phyloP scores from a whole-genome alignment of 2,329 filamentous ascomycete species.

The Apiospora aurea region DNA sequence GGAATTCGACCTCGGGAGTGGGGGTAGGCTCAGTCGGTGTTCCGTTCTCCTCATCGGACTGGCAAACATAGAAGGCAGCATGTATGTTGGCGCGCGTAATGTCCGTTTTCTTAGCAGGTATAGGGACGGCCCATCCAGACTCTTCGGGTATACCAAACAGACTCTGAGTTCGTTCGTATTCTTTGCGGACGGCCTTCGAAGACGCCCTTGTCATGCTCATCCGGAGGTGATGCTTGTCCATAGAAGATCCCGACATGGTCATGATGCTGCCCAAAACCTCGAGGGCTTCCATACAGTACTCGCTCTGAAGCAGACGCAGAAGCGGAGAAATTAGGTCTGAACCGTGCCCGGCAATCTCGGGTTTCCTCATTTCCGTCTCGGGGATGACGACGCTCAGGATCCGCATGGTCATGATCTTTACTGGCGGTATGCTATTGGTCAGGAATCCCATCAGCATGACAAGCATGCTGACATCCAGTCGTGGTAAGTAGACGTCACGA shows the following conservation, averaged over 20 bases:
- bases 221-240: constrained; percentile 91
- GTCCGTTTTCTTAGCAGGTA: constrained; percentile 88
- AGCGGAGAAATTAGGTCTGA: constrained; percentile 95
- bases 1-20: constrained; percentile 91
- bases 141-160: constrained; percentile 96
- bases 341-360: constrained; percentile 87
- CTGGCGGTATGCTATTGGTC: constrained; percentile 87
- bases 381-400: constrained; percentile 86
- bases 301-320: constrained; percentile 86
- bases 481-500: constrained; percentile 79
- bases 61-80: constrained; percentile 94
- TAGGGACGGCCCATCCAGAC: constrained; percentile 94
- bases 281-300: constrained; percentile 91
- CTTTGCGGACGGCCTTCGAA: constrained; percentile 85
- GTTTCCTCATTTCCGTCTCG: constrained; percentile 90
- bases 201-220: constrained; percentile 98
- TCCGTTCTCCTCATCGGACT: constrained; percentile 67
- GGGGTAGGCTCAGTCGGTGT: constrained; percentile 65
- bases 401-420: constrained; percentile 92
- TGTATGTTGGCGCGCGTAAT: constrained; percentile 91
- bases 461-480: constrained; percentile 82
- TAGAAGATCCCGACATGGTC: constrained; percentile 88
- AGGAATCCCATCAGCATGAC: constrained; percentile 91
- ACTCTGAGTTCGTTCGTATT: constrained; percentile 93
- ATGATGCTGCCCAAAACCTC: constrained; percentile 95